Conservation (phyloP, 1,284 basidiomycete genomes). For the Melampsora americana region DNA sequence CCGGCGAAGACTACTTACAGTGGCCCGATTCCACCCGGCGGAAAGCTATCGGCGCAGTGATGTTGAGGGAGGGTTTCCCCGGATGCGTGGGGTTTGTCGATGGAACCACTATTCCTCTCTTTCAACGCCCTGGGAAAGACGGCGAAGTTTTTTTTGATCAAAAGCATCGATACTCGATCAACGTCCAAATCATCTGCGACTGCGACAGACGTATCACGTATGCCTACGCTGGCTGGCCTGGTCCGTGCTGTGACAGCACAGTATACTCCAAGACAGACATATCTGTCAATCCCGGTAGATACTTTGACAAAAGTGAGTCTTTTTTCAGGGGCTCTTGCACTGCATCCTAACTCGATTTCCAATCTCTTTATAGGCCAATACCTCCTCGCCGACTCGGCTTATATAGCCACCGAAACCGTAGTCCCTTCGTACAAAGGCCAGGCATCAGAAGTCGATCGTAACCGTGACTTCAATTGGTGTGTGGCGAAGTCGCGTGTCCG, state of each 20-base stretch:
- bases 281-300: too few relatives aligned
- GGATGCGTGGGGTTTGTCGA: slow-evolving; percentile 16
- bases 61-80: background rate
- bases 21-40: background rate
- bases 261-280: background rate
- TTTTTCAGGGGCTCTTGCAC: too few relatives aligned
- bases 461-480: too few relatives aligned
- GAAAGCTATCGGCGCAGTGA: background rate
- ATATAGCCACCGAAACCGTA: too few relatives aligned
- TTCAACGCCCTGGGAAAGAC: background rate
- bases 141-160: background rate
- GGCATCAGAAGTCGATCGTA: background rate
- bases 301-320: too few relatives aligned
- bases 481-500: too few relatives aligned
- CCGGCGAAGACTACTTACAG: background rate
- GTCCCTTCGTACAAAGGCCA: background rate
- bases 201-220: background rate
- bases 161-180: background rate
- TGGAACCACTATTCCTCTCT: slow-evolving; percentile 6
- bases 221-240: background rate
- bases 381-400: too few relatives aligned
- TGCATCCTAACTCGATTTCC: too few relatives aligned
- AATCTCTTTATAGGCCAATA: too few relatives aligned
- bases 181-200: slow-evolving; percentile 3
- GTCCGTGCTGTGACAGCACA: background rate